These are phyloP conservation scores for Lobosporangium transversale DNA, from an alignment of 192 early-diverging fungal genomes.

Conservation along the genomic window DNA sequence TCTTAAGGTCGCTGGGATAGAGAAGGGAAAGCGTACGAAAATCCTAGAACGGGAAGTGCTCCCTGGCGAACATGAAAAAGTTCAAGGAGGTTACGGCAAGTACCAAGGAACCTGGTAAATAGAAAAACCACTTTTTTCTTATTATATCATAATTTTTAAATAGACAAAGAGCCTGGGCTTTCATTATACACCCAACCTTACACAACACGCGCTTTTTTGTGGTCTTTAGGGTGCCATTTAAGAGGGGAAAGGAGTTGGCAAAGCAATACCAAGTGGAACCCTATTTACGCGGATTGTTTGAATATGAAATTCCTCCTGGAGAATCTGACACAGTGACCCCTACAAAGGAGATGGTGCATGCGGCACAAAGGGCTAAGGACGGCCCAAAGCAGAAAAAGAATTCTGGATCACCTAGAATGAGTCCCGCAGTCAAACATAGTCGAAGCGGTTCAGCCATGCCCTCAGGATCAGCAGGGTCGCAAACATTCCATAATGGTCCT, in stretches of 20 bases:
- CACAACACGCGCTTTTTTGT: no score
- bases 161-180: constrained; percentile 22
- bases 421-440: constrained; percentile 15
- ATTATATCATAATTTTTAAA: no score
- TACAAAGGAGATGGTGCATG: constrained; percentile 59
- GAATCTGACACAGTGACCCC: constrained; percentile 40
- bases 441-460: constrained; percentile 26
- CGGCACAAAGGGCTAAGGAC: constrained; percentile 21
- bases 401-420: constrained; percentile 17
- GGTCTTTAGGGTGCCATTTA: constrained; percentile 86
- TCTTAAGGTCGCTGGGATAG: constrained; percentile 90
- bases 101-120: constrained; percentile 89
- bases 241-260: constrained; percentile 85
- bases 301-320: constrained; percentile 75
- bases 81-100: constrained; percentile 96
- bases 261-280: constrained; percentile 81
- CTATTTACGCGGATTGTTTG: constrained; percentile 79
- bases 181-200: neutral
- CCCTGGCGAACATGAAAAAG: constrained; percentile 87
- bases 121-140: no score
- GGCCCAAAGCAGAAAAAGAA: constrained; percentile 13
- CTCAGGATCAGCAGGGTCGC: constrained; percentile 9
- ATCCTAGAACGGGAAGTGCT: constrained; percentile 90
- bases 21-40: constrained; percentile 87
- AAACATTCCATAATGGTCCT: constrained; percentile 9